Base-by-base conservation (phyloP, 805 yeast genomes). In the Ogataea pignaliae region DNA sequence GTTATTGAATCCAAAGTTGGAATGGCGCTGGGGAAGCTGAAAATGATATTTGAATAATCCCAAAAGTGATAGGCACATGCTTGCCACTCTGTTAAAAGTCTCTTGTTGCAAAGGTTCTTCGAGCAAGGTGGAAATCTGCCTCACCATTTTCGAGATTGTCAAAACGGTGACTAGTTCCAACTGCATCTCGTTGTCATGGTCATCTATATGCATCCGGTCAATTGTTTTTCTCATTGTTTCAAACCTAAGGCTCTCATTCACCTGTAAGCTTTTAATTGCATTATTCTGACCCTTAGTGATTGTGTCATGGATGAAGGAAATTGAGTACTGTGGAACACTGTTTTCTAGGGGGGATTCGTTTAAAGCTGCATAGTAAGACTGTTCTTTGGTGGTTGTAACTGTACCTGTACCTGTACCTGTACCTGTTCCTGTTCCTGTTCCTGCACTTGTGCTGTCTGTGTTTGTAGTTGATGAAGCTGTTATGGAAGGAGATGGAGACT, bases 121-220 rank as follows among this genome's bases (percentile, higher is more conserved):
- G 6, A 51, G 11, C n/a, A 56, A 29, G 4, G 26, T 9, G 13
- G 46, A 47, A 3, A 59, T 30, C 21, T 55, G 52, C 18, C 44
- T 46, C 3, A 42, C 37, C 1, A 49, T 32, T 36, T 50, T 59
- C 9, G 55, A 42, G 13, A 60, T 54, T 13, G 61, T 53, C 17
- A 52, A 21, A 2, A 57, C 58, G 1, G 64, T 54, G 7, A 59
- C 49, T 3, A 62, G 43, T 41, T 62, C 66, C 7, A 62, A 39
- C 35, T 53, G 54, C 18, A 38, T 39, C 26, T 50, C 45, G 13
- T 47, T 48, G 17, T 28, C 10, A 15, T 26, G 36, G 14, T 50
- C 32, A 28, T 46, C 37, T 10, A 40, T 34, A 13, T 40, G 42
- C 5, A 34, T 15, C 10, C n/a, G 29, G 3, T 41, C 10, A 2